Conservation (phyloP, 192 early-diverging fungal species). For the Geranomyces michiganensis region DNA sequence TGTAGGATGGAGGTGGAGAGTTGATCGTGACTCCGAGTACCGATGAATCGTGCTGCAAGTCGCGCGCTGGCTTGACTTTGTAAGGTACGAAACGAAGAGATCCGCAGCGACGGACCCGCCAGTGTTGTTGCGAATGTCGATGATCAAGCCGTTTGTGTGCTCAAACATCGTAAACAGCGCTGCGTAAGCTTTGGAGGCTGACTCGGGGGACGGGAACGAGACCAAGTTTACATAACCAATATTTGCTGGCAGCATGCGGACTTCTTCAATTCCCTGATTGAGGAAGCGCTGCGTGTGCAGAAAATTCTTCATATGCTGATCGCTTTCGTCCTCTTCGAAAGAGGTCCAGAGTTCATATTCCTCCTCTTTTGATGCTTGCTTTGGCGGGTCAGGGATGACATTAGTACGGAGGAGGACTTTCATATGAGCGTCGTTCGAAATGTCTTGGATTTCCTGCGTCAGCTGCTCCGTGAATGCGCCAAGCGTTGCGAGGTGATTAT, state of each 20-base stretch:
- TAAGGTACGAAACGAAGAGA: conserved; percentile 2
- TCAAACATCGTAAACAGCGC: conserved; percentile 2
- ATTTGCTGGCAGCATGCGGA: not conserved
- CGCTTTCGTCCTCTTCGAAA: not conserved
- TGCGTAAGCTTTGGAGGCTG: not conserved
- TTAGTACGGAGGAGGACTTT: not conserved
- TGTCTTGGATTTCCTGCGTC: not conserved
- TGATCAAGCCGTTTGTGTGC: not conserved
- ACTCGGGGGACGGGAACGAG: too few species aligned
- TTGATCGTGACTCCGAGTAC: not conserved
- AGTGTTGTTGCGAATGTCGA: conserved; percentile 6
- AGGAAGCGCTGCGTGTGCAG: not conserved
- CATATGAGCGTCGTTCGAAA: not conserved
- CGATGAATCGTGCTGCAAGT: not conserved
- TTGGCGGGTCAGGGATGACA: not conserved
- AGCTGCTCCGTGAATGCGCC: not conserved
- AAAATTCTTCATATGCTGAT: too few species aligned
- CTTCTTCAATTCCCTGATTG: not conserved
- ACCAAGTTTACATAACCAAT: not conserved
- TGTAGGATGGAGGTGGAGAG: not conserved
- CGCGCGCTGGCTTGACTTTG: not conserved
- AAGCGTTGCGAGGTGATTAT: not conserved
- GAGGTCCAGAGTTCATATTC: not conserved
- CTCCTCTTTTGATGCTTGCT: not conserved
- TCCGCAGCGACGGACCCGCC: conserved; percentile 1